Percentiles rank a stretch among this genome's conserved stretches.
Evolutionary conservation across 345 rosid species (phyloP).

Genomic region (Acer saccharum): DNA sequence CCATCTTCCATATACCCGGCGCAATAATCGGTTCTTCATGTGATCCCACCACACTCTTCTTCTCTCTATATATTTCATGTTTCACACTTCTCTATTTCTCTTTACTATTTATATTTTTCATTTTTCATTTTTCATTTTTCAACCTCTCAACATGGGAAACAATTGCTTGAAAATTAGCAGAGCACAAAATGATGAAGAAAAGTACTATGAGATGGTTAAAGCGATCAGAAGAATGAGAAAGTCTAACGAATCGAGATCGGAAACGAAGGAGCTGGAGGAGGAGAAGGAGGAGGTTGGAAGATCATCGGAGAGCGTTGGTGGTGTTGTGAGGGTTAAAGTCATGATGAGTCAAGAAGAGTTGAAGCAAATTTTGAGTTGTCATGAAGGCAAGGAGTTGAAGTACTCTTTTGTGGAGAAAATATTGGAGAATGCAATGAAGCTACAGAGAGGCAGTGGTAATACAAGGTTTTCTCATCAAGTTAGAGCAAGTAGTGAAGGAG

Average conservation of each 20-base stretch:
- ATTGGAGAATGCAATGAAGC: constrained; percentile 42
- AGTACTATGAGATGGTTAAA: neutral
- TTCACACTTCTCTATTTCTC: neutral
- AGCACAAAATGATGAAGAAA: constrained; percentile 17
- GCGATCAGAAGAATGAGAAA: neutral
- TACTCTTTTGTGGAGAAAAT: constrained; percentile 43
- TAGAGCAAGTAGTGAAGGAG: constrained; percentile 5
- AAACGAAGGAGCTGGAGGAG: neutral
- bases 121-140: neutral
- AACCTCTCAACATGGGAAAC: constrained; percentile 41
- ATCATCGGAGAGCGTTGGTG: constrained; percentile 19
- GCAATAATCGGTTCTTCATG: constrained; percentile 54
- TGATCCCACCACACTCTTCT: constrained; percentile 26
- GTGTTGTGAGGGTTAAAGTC: constrained; percentile 53
- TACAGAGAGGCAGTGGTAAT: constrained; percentile 28
- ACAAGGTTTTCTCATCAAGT: constrained; percentile 17
- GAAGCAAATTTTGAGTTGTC: constrained; percentile 44
- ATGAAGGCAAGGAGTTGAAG: constrained; percentile 21
- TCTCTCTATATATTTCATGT: constrained; percentile 16
- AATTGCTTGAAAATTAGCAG: constrained; percentile 24
- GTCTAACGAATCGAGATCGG: neutral
- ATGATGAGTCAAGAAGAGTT: constrained; percentile 68
- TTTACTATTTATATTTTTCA: neutral
- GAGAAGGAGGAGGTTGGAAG: constrained; percentile 32
- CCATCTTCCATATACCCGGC: constrained; percentile 42